Evolutionary conservation across 2,329 filamentous ascomycete species (phyloP), one percentile per base, ranked within the genome.

Genomic region (Leptosphaerulina australis): DNA sequence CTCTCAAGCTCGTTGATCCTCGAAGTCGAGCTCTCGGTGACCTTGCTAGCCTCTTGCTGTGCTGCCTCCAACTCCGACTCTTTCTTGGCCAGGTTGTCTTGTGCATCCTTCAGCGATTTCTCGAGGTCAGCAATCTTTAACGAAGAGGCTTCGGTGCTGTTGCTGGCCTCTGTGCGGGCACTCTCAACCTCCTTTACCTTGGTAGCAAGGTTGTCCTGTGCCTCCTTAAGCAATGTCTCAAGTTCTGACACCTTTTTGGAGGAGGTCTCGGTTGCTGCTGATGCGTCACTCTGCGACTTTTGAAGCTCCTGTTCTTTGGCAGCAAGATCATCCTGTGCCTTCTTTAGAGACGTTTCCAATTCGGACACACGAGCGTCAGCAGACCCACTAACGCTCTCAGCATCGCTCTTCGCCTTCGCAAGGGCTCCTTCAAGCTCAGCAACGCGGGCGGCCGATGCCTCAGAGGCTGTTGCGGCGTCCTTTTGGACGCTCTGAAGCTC

Each of bases 91-190:
- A 58, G 48, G 37, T 53, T 51, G 8, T 57, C 58, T 14, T 60
- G 51, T 8, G 55, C 56, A 26, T 60, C 44, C 33, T 61, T 58
- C 20, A 64, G 44, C 12, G 56, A 50, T 11, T 53, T 44, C 35
- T 68, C 58, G 8, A 70, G 52, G 18, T 69, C 66, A 11, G 55
- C 44, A 4, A 65, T 55, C 55, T 68, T 67, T 12, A 59, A 38
- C 21, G 47, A 57, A 4, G 56, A 60, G 12, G 51, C 52, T 14
- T 62, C 63, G 2, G 55, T 53, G n/a, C 55, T 55, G 48, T 63
- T 62, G 41, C 36, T 50, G 2, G 31, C 46, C 6, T 63, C 60
- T 14, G 40, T 51, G 38, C 58, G 56, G 5, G 52, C 53, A 14
- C 50, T 46, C 40, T 60, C 56, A 4, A 66, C 20, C 30, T 66